These are phyloP conservation scores for Auriculariales sp. DNA, from an alignment of 768 basidiomycete species.

Conservation along the genomic window DNA sequence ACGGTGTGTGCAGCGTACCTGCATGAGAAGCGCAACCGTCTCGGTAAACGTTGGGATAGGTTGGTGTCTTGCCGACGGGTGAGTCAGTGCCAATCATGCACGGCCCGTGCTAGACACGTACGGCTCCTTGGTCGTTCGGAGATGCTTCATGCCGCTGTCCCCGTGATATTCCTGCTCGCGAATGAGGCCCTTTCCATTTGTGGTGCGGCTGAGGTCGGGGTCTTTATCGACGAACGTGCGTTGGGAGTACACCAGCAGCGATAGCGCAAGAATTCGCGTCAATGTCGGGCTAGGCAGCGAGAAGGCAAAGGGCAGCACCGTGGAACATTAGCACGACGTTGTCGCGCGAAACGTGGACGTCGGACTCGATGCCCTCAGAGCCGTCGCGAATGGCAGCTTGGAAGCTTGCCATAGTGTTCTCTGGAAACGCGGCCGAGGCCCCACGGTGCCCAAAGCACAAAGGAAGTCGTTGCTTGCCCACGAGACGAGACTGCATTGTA, in stretches of 20 bases:
- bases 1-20: slow-evolving; percentile 24
- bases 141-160: slow-evolving; percentile 54
- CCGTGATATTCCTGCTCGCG: slow-evolving; percentile 61
- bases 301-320: slow-evolving; percentile 39
- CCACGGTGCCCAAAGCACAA: slow-evolving; percentile 65
- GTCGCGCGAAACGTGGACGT: slow-evolving; percentile 89
- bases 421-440: slow-evolving; percentile 79
- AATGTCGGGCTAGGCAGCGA: not conserved
- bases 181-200: slow-evolving; percentile 39
- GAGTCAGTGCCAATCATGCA: not conserved
- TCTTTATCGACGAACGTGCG: not conserved
- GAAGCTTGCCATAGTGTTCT: slow-evolving; percentile 93
- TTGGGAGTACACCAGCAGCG: not conserved
- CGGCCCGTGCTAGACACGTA: not conserved
- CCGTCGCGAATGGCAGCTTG: slow-evolving; percentile 90
- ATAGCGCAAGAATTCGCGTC: not conserved
- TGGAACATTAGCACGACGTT: slow-evolving; percentile 90
- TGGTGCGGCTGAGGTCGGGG: not conserved
- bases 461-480: too few relatives aligned
- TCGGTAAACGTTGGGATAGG: slow-evolving; percentile 82
- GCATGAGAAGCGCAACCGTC: slow-evolving; percentile 69
- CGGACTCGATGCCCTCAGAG: slow-evolving; percentile 93
- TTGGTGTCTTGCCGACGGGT: slow-evolving; percentile 28
- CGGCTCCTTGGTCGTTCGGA: slow-evolving; percentile 67
- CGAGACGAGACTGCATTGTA: too few relatives aligned